A percentile compares a stretch with the other conserved stretches of the same genome.
Evolutionary conservation across 2,329 filamentous ascomycete species (phyloP).

Genomic region (Cercospora zeae-maydis): DNA sequence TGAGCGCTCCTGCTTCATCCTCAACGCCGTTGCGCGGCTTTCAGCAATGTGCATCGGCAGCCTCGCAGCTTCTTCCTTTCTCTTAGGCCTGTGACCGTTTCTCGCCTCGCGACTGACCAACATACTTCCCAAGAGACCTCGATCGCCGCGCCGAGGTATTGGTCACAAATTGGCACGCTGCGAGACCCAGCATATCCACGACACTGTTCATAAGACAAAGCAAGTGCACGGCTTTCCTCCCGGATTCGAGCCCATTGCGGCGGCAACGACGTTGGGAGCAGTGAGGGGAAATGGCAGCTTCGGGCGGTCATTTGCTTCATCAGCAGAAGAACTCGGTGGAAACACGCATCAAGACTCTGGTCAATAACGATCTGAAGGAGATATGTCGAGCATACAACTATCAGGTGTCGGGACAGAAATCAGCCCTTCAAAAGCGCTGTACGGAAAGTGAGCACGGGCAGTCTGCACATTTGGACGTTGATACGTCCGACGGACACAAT

Average conservation of each 20-base stretch:
- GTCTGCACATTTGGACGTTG: not conserved
- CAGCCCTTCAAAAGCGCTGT: conserved; percentile 73
- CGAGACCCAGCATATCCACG: not conserved
- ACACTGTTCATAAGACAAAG: not conserved
- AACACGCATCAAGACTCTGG: conserved; percentile 48
- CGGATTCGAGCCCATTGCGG: not conserved
- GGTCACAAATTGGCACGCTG: not conserved
- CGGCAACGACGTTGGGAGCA: conserved; percentile 1
- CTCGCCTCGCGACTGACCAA: not conserved
- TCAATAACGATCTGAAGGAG: conserved; percentile 66
- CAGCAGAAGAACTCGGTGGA: conserved; percentile 33
- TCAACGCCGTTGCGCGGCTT: not conserved
- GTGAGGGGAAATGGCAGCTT: conserved; percentile 27
- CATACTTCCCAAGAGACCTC: not conserved
- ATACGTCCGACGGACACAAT: not conserved
- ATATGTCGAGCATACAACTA: conserved; percentile 74
- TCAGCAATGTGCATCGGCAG: conserved; percentile 1
- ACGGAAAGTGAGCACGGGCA: conserved; percentile 57
- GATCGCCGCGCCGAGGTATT: not conserved
- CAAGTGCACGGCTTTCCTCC: not conserved
- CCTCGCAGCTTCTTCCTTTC: conserved; percentile 6
- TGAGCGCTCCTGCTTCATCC: not conserved
- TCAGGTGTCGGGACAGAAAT: conserved; percentile 79
- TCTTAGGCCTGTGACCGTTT: not conserved
- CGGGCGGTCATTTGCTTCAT: conserved; percentile 40